These are phyloP conservation scores for Populus tomentosa DNA, from an alignment of 441 rosid species.

Conservation along the genomic window DNA sequence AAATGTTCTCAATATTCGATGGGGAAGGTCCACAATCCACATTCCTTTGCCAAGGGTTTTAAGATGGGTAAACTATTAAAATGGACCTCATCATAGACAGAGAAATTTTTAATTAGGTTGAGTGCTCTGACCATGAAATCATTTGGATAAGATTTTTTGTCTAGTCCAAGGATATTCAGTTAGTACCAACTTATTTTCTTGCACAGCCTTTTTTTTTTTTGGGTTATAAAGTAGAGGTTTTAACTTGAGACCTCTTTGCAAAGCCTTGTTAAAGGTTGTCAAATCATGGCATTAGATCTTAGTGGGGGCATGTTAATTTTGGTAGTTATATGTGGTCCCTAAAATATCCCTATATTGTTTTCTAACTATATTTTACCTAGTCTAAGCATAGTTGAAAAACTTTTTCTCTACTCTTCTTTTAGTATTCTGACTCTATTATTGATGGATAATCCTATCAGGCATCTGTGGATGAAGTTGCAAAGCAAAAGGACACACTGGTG, in stretches of 20 bases:
- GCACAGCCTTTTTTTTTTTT: too few relatives aligned
- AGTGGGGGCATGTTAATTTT: not conserved
- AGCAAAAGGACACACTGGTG: constrained; percentile 55
- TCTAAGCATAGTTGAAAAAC: not conserved
- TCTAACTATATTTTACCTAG: not conserved
- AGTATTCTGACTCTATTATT: not conserved
- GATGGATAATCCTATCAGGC: constrained; percentile 36
- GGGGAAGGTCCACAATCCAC: not conserved
- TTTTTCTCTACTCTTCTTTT: not conserved
- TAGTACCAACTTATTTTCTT: not conserved
- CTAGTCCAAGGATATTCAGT: not conserved
- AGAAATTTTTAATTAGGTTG: not conserved
- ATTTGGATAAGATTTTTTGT: constrained; percentile 1
- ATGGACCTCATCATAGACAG: not conserved
- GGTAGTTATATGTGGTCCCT: not conserved
- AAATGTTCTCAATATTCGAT: not conserved
- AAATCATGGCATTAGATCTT: not conserved
- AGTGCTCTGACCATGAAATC: not conserved
- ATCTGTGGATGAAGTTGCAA: constrained; percentile 64
- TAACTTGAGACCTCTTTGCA: too few relatives aligned
- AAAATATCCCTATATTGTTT: not conserved
- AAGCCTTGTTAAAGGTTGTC: not conserved
- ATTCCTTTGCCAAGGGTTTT: not conserved
- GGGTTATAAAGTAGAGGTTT: too few relatives aligned
- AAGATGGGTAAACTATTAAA: not conserved